These are phyloP conservation scores for Polyporus tsugae DNA, from an alignment of 1,284 basidiomycete species.

Conservation along the genomic window DNA sequence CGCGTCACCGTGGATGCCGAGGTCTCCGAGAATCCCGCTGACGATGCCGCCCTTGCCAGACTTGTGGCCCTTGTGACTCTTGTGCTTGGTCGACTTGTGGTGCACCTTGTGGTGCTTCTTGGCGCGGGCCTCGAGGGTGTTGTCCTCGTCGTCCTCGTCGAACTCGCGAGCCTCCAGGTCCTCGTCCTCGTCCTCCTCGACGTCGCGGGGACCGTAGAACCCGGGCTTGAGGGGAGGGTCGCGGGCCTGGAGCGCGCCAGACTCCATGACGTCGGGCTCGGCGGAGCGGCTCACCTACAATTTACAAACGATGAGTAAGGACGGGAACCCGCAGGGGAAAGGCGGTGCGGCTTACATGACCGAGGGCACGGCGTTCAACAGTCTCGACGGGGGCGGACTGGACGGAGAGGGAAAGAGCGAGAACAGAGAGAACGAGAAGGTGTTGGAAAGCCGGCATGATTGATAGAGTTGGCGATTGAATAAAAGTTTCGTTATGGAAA, in stretches of 20 bases:
- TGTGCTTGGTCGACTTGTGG: no score
- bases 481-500: background rate
- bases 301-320: background rate
- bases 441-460: background rate
- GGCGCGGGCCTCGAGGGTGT: background rate
- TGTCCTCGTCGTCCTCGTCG: no score
- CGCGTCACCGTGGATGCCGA: background rate
- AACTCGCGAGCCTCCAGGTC: no score
- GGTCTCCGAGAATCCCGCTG: no score
- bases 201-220: no score
- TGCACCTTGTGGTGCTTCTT: no score
- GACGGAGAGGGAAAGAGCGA: background rate
- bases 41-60: no score
- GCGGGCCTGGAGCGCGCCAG: background rate
- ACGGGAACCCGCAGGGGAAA: background rate
- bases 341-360: background rate
- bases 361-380: background rate
- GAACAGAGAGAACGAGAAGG: background rate
- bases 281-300: background rate
- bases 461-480: background rate
- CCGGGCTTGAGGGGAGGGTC: no score
- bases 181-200: no score
- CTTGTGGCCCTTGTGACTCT: no score
- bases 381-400: background rate
- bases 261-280: background rate